A percentile compares a stretch with the other conserved stretches of the same genome.
phyloP scores from a whole-genome alignment of 208 protist genomes.

The Balamuthia mandrillaris region DNA sequence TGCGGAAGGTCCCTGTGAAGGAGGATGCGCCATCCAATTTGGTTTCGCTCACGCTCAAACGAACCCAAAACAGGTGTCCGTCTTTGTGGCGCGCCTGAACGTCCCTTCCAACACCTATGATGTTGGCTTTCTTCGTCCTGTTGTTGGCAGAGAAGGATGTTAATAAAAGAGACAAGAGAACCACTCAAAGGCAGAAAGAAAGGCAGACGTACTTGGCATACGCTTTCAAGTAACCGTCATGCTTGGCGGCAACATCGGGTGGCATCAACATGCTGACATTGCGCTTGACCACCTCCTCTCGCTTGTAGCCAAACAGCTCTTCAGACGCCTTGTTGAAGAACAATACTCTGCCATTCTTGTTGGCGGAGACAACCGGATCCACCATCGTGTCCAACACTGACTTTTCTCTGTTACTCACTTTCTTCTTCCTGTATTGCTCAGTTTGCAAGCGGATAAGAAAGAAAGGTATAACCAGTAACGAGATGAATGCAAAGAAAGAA shows the following conservation, averaged over 20 bases:
- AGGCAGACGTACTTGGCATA: no score
- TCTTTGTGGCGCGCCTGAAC: slow-evolving; percentile 9
- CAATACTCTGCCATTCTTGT: not conserved
- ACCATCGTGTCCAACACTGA: not conserved
- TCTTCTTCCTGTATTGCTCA: not conserved
- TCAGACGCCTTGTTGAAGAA: slow-evolving; percentile 35
- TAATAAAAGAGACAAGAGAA: no score
- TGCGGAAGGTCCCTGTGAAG: not conserved
- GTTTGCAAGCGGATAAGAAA: no score
- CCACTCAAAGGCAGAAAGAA: no score
- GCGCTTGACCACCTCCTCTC: slow-evolving; percentile 26
- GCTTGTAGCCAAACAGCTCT: slow-evolving; percentile 43
- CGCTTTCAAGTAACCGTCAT: slow-evolving; percentile 35
- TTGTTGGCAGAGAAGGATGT: no score
- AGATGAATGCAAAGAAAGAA: not conserved
- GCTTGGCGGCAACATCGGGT: not conserved
- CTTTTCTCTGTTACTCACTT: not conserved
- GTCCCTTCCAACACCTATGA: not conserved
- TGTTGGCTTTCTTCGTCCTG: not conserved
- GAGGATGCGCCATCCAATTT: not conserved
- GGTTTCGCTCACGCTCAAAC: not conserved
- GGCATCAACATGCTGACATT: slow-evolving; percentile 41
- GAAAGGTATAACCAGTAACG: not conserved
- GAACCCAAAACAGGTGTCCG: not conserved
- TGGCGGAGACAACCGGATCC: not conserved